Base-by-base conservation (phyloP, 2,329 filamentous ascomycete genomes). In the Penicillium decumbens region DNA sequence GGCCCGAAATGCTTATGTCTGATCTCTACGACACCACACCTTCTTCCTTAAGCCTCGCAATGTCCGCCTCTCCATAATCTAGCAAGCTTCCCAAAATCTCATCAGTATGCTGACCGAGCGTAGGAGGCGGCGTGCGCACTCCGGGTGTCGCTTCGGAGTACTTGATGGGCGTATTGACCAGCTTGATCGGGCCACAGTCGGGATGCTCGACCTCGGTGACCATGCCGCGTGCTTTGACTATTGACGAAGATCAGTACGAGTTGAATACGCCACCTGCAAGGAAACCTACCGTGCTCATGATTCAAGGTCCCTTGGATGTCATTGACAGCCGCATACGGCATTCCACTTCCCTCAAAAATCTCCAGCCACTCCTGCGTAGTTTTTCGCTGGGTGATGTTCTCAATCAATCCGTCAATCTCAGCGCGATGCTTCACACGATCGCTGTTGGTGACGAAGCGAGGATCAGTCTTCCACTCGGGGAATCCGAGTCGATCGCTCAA, bases 281-380 rank as follows among this genome's bases (percentile, higher is more conserved):
- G 18, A 39, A 27, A 66, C 73, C 73, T 76, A 73, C 89, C 89
- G 71, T 98, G 93, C 54, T 85, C 80, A 65, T 96, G 90, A 53
- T 87, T 84, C 45, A 98, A 74, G 0, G 93, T 89, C 18, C 78
- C 81, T 68, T 93, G 87, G 6, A 98, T 83, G 65, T 98, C 92
- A 65, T 97, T 98, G 60, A 98, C 87, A 1, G 92, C 89, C 0
- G 92, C 88, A 64, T 93, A 98, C 0, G 93, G 93, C 84, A 98
- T 84, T 4, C 93, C 93, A 50, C 81, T 87, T n/a, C 89, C 90
- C 62, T 96, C 89, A 39, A 96, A 84, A 1, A 91, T 75, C 1
- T 85, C 80, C 3, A 97, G 77, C 92, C 93, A 97, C 66, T 96
- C 85, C 57, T 84, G 75, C 0, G 93, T 98, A 3, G 88, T 95